phyloP scores from a whole-genome alignment of 257 asterid genomes.

The Solanum paucissectum region DNA sequence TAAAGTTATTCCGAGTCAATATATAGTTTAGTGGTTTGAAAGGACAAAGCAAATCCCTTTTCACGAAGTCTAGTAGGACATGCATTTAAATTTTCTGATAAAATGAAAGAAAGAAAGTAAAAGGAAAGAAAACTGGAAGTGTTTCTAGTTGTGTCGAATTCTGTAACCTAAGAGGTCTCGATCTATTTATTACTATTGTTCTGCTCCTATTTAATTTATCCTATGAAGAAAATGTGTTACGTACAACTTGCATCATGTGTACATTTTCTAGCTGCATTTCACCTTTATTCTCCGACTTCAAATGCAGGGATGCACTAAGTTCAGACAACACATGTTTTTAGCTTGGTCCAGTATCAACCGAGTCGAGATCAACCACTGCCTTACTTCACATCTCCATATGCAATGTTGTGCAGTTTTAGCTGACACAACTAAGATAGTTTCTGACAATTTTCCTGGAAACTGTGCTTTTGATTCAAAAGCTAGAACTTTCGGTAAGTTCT shows the following conservation, averaged over 20 bases:
- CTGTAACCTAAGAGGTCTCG: background rate
- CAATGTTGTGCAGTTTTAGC: background rate
- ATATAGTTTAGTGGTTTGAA: background rate
- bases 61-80: background rate
- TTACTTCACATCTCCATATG: background rate
- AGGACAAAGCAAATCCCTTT: background rate
- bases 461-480: background rate
- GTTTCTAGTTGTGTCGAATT: background rate
- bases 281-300: background rate
- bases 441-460: background rate
- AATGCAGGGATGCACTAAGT: background rate
- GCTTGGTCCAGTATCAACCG: background rate
- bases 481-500: background rate
- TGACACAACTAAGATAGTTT: background rate
- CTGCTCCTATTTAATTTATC: background rate
- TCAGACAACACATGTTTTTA: background rate
- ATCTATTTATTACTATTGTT: background rate
- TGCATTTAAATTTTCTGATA: background rate
- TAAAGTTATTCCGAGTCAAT: background rate
- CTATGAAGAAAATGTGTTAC: background rate
- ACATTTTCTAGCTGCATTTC: background rate
- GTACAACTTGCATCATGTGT: background rate
- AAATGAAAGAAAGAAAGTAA: background rate
- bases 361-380: background rate
- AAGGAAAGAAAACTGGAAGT: background rate